Evolutionary conservation across 2,329 filamentous ascomycete genomes (phyloP).

Genomic region (Colletotrichum sp.): DNA sequence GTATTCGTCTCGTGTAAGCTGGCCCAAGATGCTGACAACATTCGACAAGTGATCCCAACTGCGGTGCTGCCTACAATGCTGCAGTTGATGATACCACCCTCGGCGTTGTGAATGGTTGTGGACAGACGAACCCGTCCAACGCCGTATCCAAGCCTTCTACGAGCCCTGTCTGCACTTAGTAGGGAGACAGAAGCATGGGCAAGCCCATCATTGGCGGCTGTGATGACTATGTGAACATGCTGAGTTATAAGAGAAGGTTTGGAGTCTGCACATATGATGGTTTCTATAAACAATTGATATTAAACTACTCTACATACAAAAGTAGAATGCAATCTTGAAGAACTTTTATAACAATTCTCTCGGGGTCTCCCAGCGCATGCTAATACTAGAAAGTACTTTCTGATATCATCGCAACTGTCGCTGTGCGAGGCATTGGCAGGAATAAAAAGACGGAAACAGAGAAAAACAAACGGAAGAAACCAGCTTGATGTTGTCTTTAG

Average conservation of each 20-base stretch:
- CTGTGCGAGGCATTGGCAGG: neutral
- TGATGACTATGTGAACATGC: neutral
- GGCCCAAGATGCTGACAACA: neutral
- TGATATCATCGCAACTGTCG: neutral
- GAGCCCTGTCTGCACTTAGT: slow-evolving; percentile 28
- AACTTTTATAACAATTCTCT: neutral
- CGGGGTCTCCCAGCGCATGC: neutral
- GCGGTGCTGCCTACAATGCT: slow-evolving; percentile 46
- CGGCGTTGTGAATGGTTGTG: slow-evolving; percentile 38
- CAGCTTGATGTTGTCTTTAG: fast-evolving
- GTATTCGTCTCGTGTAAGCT: neutral
- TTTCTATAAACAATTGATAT: neutral
- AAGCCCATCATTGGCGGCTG: neutral
- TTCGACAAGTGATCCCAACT: slow-evolving; percentile 47
- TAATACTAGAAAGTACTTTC: neutral
- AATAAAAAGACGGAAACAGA: neutral
- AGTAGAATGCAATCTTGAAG: neutral
- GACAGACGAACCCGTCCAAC: slow-evolving; percentile 37
- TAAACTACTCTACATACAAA: neutral
- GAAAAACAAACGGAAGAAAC: neutral
- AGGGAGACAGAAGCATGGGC: neutral
- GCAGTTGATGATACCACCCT: slow-evolving; percentile 48
- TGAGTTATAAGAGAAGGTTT: neutral
- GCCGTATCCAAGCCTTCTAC: slow-evolving; percentile 28
- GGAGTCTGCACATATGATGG: neutral